Evolutionary conservation across 345 rosid species (phyloP), one percentile per base, ranked within the genome.

Genomic region (Syzygium oleosum): DNA sequence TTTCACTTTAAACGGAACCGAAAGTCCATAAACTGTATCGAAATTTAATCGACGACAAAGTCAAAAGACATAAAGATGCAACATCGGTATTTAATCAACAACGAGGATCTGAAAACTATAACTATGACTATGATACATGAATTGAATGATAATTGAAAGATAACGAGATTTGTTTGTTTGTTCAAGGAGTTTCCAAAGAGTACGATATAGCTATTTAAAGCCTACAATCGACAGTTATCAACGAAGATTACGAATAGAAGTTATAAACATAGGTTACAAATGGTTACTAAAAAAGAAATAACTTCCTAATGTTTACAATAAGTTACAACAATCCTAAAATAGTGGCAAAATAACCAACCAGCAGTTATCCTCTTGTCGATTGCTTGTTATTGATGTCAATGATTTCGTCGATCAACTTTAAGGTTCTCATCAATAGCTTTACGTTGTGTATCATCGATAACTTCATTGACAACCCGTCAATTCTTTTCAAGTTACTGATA

Each of bases 61-160:
- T 43, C 46, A 43, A 43, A 43, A 43, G 46, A 43, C 46, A 43
- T 43, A 43, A 43, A 43, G 7, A 43, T 43, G 46, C 46, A 43
- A 43, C 7, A 43, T 43, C 46, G 12, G 29, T 25, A 59, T 5
- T 59, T 25, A 59, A 0, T 59, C 0, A 2, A 59, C 0, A 3
- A 7, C 0, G 0, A 59, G 65, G 27, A 59, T 15, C 16, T 25
- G 0, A 0, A 59, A 59, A 5, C 7, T 27, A 59, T 13, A 59
- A 25, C 65, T 27, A 59, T 27, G 31, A 59, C 0, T 59, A 59
- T 3, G 0, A 59, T 27, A 59, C 0, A 27, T 0, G 27, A 25
- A 12, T 59, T 59, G 31, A 59, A 59, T 25, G 31, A 59, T 27
- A 25, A 59, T 27, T 59, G 31, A 59, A 59, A 11, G 27, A 27